phyloP scores from a whole-genome alignment of 2,329 filamentous ascomycete genomes.

The Colletotrichum sp. region DNA sequence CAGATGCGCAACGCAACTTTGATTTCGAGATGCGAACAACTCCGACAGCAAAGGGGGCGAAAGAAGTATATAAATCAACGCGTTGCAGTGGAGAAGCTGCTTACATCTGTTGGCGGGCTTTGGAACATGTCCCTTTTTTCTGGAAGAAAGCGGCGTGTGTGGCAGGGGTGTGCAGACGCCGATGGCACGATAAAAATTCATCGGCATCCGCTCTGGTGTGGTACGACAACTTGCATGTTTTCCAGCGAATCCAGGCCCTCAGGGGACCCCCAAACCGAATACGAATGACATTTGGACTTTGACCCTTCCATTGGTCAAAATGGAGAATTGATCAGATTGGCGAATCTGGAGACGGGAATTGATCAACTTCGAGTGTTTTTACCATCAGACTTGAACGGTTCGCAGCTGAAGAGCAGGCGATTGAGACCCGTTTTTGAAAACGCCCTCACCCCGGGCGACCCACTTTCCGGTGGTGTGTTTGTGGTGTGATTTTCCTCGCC shows the following conservation, averaged over 20 bases:
- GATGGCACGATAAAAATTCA: conserved; percentile 16
- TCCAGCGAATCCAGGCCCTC: neutral
- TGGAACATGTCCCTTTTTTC: neutral
- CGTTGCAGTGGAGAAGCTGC: neutral
- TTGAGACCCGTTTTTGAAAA: neutral
- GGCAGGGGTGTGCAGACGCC: conserved; percentile 12
- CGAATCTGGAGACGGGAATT: conserved; percentile 1
- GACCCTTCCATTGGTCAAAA: neutral
- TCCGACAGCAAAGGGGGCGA: neutral
- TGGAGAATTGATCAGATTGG: neutral
- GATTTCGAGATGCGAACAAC: neutral
- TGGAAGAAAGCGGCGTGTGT: neutral
- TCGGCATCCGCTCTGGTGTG: conserved; percentile 14
- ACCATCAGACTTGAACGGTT: neutral
- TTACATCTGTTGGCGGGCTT: conserved; percentile 8
- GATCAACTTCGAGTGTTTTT: neutral
- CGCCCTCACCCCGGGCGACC: conserved; percentile 6
- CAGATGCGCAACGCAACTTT: neutral
- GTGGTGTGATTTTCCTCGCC: conserved; percentile 15
- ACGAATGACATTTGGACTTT: neutral
- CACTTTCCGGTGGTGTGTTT: conserved; percentile 19
- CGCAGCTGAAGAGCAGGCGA: neutral
- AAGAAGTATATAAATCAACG: neutral
- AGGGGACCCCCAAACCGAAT: neutral
- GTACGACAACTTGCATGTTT: conserved; percentile 11